Conservation (phyloP, 768 basidiomycete genomes). For the Boletus pseudopeckii region DNA sequence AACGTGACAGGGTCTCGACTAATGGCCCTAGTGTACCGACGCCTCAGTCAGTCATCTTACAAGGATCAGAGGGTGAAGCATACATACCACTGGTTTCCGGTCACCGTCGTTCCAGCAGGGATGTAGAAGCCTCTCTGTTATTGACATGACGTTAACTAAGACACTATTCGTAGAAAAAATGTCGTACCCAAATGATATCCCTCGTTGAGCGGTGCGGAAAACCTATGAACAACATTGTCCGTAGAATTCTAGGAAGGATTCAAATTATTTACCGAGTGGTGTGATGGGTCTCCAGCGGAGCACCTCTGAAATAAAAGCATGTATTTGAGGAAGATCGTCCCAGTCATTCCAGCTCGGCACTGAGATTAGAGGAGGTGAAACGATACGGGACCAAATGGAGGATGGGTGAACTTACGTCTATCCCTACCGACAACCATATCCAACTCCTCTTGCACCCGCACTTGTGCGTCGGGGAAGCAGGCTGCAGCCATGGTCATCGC, state of each 20-base stretch:
- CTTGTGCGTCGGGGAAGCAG: conserved; percentile 49
- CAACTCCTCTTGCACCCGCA: conserved; percentile 48
- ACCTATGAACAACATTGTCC: conserved; percentile 18
- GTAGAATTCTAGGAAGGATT: too few relatives aligned
- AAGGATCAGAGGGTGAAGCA: not conserved
- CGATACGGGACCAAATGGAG: not conserved
- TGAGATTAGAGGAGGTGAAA: conserved; percentile 3
- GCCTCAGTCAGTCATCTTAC: not conserved
- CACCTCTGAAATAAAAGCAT: conserved; percentile 36
- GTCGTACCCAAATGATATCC: conserved; percentile 57
- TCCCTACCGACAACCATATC: conserved; percentile 47
- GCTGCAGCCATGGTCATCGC: conserved; percentile 51
- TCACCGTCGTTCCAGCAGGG: conserved; percentile 22
- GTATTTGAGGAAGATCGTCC: conserved; percentile 32
- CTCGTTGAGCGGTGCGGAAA: conserved; percentile 60
- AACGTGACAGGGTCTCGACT: conserved; percentile 53
- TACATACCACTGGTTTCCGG: conserved; percentile 21
- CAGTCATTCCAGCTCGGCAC: conserved; percentile 38
- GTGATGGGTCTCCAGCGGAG: conserved; percentile 38
- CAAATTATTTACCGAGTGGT: conserved; percentile 18
- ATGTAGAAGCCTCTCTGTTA: conserved; percentile 20
- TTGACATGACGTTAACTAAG: conserved; percentile 9
- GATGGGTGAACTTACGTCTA: conserved; percentile 12
- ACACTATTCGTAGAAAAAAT: conserved; percentile 20
- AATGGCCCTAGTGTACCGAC: conserved; percentile 38